Evolutionary conservation across 495 filamentous ascomycete genomes (phyloP).

Genomic region (Amniculicola lignicola): DNA sequence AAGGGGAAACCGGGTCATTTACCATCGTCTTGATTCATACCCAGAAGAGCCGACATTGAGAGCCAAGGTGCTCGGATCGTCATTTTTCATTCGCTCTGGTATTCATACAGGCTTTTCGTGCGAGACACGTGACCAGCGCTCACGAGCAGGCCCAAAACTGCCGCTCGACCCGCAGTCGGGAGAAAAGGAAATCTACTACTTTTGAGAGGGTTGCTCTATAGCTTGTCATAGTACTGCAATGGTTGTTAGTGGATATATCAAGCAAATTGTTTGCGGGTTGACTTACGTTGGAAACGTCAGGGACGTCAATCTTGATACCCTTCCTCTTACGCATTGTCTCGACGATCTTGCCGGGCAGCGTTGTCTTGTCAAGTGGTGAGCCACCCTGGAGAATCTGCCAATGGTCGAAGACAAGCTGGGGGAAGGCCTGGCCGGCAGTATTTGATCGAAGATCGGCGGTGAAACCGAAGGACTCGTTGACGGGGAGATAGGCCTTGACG

Average conservation of each 20-base stretch:
- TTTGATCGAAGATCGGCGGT: slow-evolving; percentile 89
- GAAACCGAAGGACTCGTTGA: slow-evolving; percentile 99
- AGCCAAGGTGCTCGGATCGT: slow-evolving; percentile 24
- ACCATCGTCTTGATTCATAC: slow-evolving; percentile 8
- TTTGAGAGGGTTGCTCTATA: slow-evolving; percentile 56
- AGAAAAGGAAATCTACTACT: slow-evolving; percentile 36
- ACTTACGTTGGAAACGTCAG: slow-evolving; percentile 91
- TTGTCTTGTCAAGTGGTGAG: slow-evolving; percentile 79
- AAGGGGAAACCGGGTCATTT: slow-evolving; percentile 23
- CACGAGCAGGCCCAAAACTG: slow-evolving; percentile 21
- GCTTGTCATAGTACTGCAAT: slow-evolving; percentile 95
- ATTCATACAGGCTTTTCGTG: slow-evolving; percentile 18
- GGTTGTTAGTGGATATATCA: slow-evolving; percentile 49
- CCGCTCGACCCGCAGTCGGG: slow-evolving; percentile 18
- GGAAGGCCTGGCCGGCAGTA: slow-evolving; percentile 98
- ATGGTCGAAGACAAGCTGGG: slow-evolving; percentile 97
- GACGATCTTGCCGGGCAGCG: slow-evolving; percentile 83
- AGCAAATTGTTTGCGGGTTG: neutral
- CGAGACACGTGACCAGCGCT: slow-evolving; percentile 16
- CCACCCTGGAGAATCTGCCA: slow-evolving; percentile 94
- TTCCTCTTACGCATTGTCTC: slow-evolving; percentile 94
- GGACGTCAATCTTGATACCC: slow-evolving; percentile 94
- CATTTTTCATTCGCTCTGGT: slow-evolving; percentile 19
- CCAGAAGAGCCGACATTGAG: slow-evolving; percentile 10
- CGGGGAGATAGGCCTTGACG: slow-evolving; percentile 98